Evolutionary conservation across 129 eudicot genomes (phyloP).

Genomic region (Flaveria ramosissima): DNA sequence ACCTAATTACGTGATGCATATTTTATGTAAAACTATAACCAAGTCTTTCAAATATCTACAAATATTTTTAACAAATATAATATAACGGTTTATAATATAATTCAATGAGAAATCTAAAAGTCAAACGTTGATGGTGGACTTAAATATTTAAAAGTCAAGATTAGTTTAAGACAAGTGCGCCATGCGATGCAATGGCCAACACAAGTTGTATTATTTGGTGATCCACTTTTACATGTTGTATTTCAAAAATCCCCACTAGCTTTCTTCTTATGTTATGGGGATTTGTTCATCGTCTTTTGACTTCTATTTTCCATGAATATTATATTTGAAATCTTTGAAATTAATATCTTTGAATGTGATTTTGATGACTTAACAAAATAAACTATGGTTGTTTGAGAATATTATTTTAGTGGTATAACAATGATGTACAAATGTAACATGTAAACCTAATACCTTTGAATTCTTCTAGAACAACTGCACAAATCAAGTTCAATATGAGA

Average conservation of each 20-base stretch:
- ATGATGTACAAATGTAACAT: neutral
- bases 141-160: constrained; percentile 35
- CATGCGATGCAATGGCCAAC: constrained; percentile 41
- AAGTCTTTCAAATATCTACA: neutral
- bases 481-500: neutral
- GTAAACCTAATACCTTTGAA: neutral
- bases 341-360: no score
- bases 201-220: constrained; percentile 36
- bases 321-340: constrained; percentile 9
- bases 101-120: neutral
- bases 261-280: constrained; percentile 14
- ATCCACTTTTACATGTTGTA: constrained; percentile 42
- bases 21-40: neutral
- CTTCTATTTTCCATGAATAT: constrained; percentile 21
- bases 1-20: neutral
- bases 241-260: constrained; percentile 20
- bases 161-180: constrained; percentile 25
- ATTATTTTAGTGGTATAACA: neutral
- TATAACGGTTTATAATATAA: neutral
- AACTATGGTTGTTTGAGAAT: neutral
- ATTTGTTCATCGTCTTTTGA: constrained; percentile 36
- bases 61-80: neutral
- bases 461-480: neutral
- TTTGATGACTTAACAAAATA: neutral
- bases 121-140: constrained; percentile 29